Base-by-base conservation (phyloP, 2,329 filamentous ascomycete species). In the Claviceps sp. region DNA sequence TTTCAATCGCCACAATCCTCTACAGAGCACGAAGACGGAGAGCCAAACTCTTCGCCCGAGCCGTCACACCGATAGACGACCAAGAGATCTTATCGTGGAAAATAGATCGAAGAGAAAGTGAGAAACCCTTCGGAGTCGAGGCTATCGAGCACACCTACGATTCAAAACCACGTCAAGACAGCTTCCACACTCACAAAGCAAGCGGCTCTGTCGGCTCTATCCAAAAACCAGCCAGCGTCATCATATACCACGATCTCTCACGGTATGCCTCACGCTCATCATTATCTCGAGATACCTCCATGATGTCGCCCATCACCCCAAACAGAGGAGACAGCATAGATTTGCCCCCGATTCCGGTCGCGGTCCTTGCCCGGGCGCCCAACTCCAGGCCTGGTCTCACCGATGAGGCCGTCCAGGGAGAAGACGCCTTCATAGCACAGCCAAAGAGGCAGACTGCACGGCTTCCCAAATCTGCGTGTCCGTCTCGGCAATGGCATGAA, bases 1-100 rank as follows among this genome's bases (percentile, higher is more conserved):
- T 67, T 51, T 50, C 55, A 37, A 53, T 66, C 20, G 64, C 65
- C 4, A 59, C 61, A 18, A 56, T 70, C 2, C 60, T 73, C 38
- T 72, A 67, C 54, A 65, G 69, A 49, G 63, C 69, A 16, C 67
- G 63, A 42, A 65, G 70, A 43, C 70, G 69, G 43, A 68, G 62
- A 46, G 59, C 63, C 26, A 68, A 67, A 4, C 69, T 81, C 52
- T 71, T 77, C 57, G 70, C 71, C 49, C 69, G 80, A 49, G 78
- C 77, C 47, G 77, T 78, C 45, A 78, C 78, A 0, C 80, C 81
- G 13, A 81, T 84, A 54, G 73, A 77, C 55, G 81, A 84, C 58
- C 79, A 82, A 54, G 81, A 84, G 62, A 84, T 84, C 54, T 77
- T 78, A 57, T 80, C 77, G 4, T 84, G 81, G 81, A 81, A 78